Base-by-base conservation (phyloP, 805 yeast species). In the Pichia membranifaciens region DNA sequence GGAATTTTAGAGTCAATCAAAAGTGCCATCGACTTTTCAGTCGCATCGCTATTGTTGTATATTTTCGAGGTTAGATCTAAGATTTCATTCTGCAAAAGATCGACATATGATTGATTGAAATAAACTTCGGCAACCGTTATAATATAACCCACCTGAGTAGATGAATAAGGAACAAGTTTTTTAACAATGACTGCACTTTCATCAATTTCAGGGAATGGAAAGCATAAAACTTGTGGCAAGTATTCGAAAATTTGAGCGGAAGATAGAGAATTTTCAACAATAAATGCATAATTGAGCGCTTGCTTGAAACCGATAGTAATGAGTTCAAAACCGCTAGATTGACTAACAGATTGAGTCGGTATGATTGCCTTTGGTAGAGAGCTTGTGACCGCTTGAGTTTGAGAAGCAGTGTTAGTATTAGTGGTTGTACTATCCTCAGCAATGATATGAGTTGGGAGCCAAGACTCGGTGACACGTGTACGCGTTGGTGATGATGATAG, bases 101-200 rank as follows among this genome's bases (percentile, higher is more conserved):
- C 56, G 16, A 86, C 74, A 28, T 74, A 66, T 12, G 65, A 62
- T 10, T 67, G 62, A 20, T 96, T 96, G 69, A 88, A 84, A 62
- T 85, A 88, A 47, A 87, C 84, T 62, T 84, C 84, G 6, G 97
- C 98, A 51, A 90, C 86, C 0, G 97, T 85, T 47, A 87, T 87
- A 51, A 88, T 76, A 64, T 87, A 91, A 41, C 70, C 71, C 43
- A 71, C 72, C 13, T 66, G 67, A 1, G 70, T 47, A 2, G 87
- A 75, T 16, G 81, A 73, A 60, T 81, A 85, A 34, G 98, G 98
- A 51, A 83, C 81, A 56, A 91, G 73, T 62, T 82, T 78, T 49
- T 71, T 68, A 54, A 90, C 87, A 8, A 79, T 62, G 20, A 87
- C 76, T 5, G 75, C 60, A 17, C 57, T 51, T 18, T 59, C 54